phyloP scores from a whole-genome alignment of 495 filamentous ascomycete species.

The Hypoxylon crocopeplum region DNA sequence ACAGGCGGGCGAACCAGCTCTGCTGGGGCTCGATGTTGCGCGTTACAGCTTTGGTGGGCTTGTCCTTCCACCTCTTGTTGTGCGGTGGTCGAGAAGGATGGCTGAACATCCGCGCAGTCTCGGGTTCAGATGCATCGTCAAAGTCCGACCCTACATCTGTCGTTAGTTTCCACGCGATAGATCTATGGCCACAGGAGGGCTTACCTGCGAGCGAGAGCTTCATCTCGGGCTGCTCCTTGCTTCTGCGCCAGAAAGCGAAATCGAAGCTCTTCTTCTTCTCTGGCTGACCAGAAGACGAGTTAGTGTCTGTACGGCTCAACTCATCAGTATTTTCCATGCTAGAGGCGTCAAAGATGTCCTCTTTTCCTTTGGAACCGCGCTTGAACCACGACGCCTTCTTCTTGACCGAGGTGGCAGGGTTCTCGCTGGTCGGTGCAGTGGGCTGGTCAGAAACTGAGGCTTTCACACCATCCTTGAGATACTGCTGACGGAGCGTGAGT shows the following conservation, averaged over 20 bases:
- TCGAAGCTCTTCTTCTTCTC: constrained; percentile 57
- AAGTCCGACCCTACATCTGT: constrained; percentile 14
- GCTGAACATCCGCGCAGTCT: constrained; percentile 17
- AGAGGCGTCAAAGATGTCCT: constrained; percentile 29
- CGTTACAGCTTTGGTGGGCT: constrained; percentile 21
- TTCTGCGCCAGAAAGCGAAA: constrained; percentile 55
- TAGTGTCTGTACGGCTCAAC: constrained; percentile 15
- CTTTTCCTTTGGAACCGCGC: constrained; percentile 56
- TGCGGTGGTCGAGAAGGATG: constrained; percentile 5
- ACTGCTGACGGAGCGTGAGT: constrained; percentile 28
- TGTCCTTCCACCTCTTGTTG: constrained; percentile 5
- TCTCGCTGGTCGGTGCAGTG: background rate
- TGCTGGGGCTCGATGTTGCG: constrained; percentile 66
- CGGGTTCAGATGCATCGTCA: constrained; percentile 7
- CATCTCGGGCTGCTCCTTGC: constrained; percentile 45
- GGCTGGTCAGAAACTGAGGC: background rate
- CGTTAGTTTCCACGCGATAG: constrained; percentile 16
- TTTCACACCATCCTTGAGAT: constrained; percentile 27
- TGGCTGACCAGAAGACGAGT: constrained; percentile 9
- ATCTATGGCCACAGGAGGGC: background rate
- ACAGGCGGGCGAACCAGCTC: constrained; percentile 86
- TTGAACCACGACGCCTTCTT: constrained; percentile 75
- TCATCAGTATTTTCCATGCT: constrained; percentile 8
- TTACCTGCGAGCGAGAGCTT: constrained; percentile 47
- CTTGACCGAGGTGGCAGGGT: constrained; percentile 33